phyloP scores from a whole-genome alignment of 2,329 filamentous ascomycete genomes.

The Aspergillus cejpii region DNA sequence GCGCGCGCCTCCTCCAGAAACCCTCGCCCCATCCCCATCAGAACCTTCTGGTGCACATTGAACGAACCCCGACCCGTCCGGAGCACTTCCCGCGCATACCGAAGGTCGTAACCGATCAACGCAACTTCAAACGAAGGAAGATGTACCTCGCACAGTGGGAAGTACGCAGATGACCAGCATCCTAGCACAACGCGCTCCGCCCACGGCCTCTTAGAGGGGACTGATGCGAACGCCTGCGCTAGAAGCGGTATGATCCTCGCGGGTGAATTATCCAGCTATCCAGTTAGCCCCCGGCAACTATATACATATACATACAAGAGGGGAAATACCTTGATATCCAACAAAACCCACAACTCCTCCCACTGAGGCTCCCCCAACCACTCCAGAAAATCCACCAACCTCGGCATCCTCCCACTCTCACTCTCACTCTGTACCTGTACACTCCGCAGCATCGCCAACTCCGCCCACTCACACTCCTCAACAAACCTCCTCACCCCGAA shows the following conservation, averaged over 20 bases:
- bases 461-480: slow-evolving; percentile 67
- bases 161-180: slow-evolving; percentile 70
- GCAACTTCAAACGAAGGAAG: slow-evolving; percentile 37
- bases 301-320: neutral
- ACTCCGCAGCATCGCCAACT: slow-evolving; percentile 63
- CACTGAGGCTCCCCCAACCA: slow-evolving; percentile 60
- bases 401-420: slow-evolving; percentile 65
- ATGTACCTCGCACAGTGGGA: slow-evolving; percentile 56
- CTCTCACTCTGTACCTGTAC: slow-evolving; percentile 59
- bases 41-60: slow-evolving; percentile 63
- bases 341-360: slow-evolving; percentile 68
- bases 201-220: slow-evolving; percentile 55
- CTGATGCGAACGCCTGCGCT: slow-evolving; percentile 54
- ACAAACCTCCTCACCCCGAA: slow-evolving; percentile 69
- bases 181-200: slow-evolving; percentile 67
- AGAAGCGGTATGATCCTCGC: slow-evolving; percentile 65
- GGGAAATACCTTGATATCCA: slow-evolving; percentile 81
- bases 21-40: slow-evolving; percentile 59
- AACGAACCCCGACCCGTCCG: slow-evolving; percentile 53
- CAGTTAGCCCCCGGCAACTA: neutral
- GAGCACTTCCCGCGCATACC: slow-evolving; percentile 66
- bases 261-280: slow-evolving; percentile 40
- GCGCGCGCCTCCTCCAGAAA: slow-evolving; percentile 60
- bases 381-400: slow-evolving; percentile 65
- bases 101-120: slow-evolving; percentile 40